These are phyloP conservation scores for Plantago coronopus DNA, from an alignment of 305 asterid species.

Conservation along the genomic window DNA sequence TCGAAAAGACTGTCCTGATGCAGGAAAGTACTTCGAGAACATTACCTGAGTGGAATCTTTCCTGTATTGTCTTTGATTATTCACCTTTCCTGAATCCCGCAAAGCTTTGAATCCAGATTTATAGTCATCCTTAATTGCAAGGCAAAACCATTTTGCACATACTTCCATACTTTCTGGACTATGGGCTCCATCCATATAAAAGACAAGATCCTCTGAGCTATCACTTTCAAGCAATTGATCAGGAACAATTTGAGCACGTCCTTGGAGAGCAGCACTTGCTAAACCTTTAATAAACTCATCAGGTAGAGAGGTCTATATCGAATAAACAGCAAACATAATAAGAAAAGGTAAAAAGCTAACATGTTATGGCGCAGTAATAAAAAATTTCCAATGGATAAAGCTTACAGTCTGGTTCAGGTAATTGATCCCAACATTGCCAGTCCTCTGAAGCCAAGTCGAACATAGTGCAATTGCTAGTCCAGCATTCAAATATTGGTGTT, in stretches of 20 bases:
- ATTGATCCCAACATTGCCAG: conserved; percentile 72
- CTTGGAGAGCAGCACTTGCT: conserved; percentile 72
- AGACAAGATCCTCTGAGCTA: conserved; percentile 64
- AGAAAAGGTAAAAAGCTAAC: conserved; percentile 11
- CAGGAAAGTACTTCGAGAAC: conserved; percentile 8
- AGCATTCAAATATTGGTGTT: conserved; percentile 90
- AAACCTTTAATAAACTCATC: conserved; percentile 81
- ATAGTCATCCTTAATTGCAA: conserved; percentile 56
- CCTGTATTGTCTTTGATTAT: conserved; percentile 24
- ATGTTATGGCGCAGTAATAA: conserved; percentile 16
- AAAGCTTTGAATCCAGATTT: conserved; percentile 25
- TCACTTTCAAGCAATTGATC: conserved; percentile 60
- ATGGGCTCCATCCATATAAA: conserved; percentile 96
- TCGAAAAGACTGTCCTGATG: not conserved
- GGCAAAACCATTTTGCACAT: conserved; percentile 89
- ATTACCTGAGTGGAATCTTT: conserved; percentile 59
- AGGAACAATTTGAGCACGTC: conserved; percentile 86
- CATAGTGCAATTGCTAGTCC: conserved; percentile 89
- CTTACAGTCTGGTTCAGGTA: conserved; percentile 70
- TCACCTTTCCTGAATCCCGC: conserved; percentile 27
- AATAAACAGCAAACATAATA: not conserved
- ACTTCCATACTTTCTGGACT: conserved; percentile 99
- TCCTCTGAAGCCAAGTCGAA: conserved; percentile 90
- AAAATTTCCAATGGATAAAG: conserved; percentile 22
- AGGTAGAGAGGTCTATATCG: conserved; percentile 68